Evolutionary conservation across 345 rosid species (phyloP).

Genomic region (Lepidium aucheri): DNA sequence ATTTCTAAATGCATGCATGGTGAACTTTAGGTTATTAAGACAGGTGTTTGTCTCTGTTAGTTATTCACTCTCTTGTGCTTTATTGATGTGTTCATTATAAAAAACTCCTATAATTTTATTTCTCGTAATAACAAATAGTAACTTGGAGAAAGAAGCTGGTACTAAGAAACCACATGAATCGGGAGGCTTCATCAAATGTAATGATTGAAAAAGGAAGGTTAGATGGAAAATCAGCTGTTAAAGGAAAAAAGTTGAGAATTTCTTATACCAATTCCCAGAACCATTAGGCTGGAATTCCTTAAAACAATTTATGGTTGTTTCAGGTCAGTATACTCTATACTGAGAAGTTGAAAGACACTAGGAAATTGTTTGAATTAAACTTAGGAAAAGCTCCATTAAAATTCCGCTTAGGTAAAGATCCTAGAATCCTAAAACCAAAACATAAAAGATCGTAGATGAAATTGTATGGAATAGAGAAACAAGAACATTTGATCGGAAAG

Average conservation of each 20-base stretch:
- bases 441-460: too few relatives aligned
- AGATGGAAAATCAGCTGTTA: slow-evolving; percentile 36
- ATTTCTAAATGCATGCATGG: background rate
- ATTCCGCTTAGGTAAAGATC: slow-evolving; percentile 54
- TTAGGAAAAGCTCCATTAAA: slow-evolving; percentile 26
- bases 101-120: background rate
- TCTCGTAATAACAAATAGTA: slow-evolving; percentile 18
- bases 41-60: background rate
- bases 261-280: background rate
- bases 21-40: background rate
- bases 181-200: slow-evolving; percentile 28
- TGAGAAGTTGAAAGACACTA: slow-evolving; percentile 42
- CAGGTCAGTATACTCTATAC: slow-evolving; percentile 44
- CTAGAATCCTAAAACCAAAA: too few relatives aligned
- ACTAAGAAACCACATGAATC: slow-evolving; percentile 4
- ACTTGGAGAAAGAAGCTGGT: slow-evolving; percentile 6
- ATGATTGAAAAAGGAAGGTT: slow-evolving; percentile 35
- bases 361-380: slow-evolving; percentile 41
- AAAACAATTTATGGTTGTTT: background rate
- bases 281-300: background rate
- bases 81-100: too few relatives aligned
- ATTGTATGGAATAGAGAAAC: too few relatives aligned
- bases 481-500: too few relatives aligned
- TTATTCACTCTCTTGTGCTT: too few relatives aligned
- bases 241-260: slow-evolving; percentile 42